phyloP scores from a whole-genome alignment of 495 filamentous ascomycete genomes.

The Sphaerosporella brunnea region DNA sequence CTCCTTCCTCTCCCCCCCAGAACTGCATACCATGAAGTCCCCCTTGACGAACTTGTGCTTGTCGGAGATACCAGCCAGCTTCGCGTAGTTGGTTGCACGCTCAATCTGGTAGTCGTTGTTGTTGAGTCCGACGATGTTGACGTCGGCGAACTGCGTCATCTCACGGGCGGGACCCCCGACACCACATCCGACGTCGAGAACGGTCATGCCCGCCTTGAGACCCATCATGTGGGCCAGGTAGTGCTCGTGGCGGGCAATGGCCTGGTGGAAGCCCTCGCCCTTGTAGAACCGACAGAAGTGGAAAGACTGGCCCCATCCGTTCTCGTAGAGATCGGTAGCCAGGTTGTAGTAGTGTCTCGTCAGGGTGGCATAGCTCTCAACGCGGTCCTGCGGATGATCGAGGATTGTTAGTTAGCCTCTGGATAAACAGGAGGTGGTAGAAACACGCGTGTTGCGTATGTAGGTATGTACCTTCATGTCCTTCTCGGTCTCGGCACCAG shows the following conservation, averaged over 20 bases:
- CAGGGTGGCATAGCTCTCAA: conserved; percentile 81
- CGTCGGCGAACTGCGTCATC: conserved; percentile 87
- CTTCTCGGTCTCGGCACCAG: conserved; percentile 63
- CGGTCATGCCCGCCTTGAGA: conserved; percentile 69
- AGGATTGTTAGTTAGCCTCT: no score
- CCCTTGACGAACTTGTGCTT: conserved; percentile 78
- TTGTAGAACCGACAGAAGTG: conserved; percentile 90
- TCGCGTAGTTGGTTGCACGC: conserved; percentile 71
- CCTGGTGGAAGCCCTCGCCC: conserved; percentile 77
- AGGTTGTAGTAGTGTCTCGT: conserved; percentile 99
- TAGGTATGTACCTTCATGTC: conserved; percentile 47
- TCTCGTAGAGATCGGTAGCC: conserved; percentile 92
- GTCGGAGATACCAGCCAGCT: conserved; percentile 58
- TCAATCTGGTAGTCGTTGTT: conserved; percentile 99
- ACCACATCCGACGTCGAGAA: conserved; percentile 93
- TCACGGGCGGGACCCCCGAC: conserved; percentile 94
- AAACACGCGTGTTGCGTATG: no score
- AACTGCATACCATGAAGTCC: conserved; percentile 69
- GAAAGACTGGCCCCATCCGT: conserved; percentile 72
- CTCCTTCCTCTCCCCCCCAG: not conserved
- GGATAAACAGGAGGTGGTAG: no score
- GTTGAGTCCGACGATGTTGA: conserved; percentile 82
- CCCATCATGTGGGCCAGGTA: conserved; percentile 86
- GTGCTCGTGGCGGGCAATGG: conserved; percentile 94
- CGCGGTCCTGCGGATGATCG: conserved; percentile 62